phyloP scores from a whole-genome alignment of 1,284 basidiomycete species.

The Nidula niveotomentosa region DNA sequence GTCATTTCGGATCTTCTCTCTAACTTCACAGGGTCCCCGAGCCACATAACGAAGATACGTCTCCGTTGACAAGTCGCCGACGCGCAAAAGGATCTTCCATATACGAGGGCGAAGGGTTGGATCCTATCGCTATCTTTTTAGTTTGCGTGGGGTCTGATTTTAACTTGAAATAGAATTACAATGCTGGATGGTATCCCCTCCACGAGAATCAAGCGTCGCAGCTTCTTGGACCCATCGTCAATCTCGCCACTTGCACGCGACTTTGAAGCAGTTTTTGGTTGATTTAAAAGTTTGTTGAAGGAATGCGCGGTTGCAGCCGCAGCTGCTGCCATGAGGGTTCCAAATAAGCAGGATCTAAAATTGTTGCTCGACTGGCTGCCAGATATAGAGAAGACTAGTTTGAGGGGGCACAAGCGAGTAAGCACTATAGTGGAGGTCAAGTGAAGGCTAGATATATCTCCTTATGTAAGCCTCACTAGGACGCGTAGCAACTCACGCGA shows the following conservation, averaged over 20 bases:
- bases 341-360: no score
- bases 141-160: conserved; percentile 3
- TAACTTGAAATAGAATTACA: conserved; percentile 31
- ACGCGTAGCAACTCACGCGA: no score
- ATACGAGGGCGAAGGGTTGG: conserved; percentile 74
- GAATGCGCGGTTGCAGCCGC: conserved; percentile 58
- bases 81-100: conserved; percentile 91
- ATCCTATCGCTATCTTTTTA: conserved; percentile 45
- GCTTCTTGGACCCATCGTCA: conserved; percentile 79
- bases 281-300: conserved; percentile 75
- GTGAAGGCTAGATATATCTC: no score
- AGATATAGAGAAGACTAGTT: no score
- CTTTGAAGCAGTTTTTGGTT: conserved; percentile 63
- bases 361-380: no score
- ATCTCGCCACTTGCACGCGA: conserved; percentile 65
- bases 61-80: conserved; percentile 75
- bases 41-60: conserved; percentile 82
- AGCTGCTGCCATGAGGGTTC: conserved; percentile 4
- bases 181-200: conserved; percentile 80
- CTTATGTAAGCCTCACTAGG: no score
- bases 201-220: conserved; percentile 82
- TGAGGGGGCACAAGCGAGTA: no score
- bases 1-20: conserved; percentile 86
- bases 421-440: no score
- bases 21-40: conserved; percentile 82